Conservation (phyloP, 768 basidiomycete species). For the Trametes elegans region DNA sequence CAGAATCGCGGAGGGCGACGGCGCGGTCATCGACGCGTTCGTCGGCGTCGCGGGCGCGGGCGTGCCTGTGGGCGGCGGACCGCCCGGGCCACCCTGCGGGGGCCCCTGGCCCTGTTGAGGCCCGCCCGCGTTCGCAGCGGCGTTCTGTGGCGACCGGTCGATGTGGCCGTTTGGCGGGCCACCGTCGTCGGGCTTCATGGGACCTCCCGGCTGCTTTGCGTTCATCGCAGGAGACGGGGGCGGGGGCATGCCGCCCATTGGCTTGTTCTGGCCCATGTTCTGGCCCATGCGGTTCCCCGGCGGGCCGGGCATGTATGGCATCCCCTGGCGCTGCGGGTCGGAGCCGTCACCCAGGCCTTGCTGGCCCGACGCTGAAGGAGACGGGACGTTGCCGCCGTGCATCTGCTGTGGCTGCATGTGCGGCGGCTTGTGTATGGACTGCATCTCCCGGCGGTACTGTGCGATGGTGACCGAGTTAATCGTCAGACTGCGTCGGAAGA, state of each 20-base stretch:
- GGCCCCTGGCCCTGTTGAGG: slow-evolving; percentile 5
- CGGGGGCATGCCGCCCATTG: slow-evolving; percentile 46
- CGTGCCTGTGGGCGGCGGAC: slow-evolving; percentile 17
- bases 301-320: slow-evolving; percentile 31
- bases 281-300: slow-evolving; percentile 30
- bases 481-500: not conserved
- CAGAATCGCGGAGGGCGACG: slow-evolving; percentile 37
- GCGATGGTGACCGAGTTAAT: not conserved
- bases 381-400: slow-evolving; percentile 39
- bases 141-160: slow-evolving; percentile 26
- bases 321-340: slow-evolving; percentile 28
- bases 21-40: slow-evolving; percentile 34
- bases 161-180: slow-evolving; percentile 15
- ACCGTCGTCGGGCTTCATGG: slow-evolving; percentile 15
- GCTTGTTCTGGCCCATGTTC: slow-evolving; percentile 36
- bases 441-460: slow-evolving; percentile 41
- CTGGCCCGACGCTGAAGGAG: slow-evolving; percentile 36
- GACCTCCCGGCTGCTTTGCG: slow-evolving; percentile 15
- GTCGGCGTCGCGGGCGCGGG: slow-evolving; percentile 38
- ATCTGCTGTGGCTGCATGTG: slow-evolving; percentile 19
- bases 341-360: slow-evolving; percentile 35
- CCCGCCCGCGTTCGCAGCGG: slow-evolving; percentile 14
- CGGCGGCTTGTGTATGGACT: slow-evolving; percentile 33
- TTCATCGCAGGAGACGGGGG: slow-evolving; percentile 50
- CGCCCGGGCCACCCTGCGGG: slow-evolving; percentile 3